Evolutionary conservation across 345 rosid species (phyloP).

Genomic region (Ceriops zippeliana): DNA sequence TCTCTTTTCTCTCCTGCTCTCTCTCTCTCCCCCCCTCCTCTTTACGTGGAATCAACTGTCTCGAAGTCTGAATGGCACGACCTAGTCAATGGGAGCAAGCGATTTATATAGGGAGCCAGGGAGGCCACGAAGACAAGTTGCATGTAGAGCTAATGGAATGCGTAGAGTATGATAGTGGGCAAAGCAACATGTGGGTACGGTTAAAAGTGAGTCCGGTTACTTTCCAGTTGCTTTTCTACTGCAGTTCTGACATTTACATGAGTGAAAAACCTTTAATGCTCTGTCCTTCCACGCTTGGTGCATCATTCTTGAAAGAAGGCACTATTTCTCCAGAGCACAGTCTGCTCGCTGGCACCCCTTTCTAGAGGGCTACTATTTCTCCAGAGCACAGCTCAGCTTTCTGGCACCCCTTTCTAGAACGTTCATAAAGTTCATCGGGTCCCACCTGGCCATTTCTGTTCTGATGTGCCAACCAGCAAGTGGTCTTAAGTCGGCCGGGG

Average conservation of each 20-base stretch:
- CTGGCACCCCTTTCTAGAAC: conserved; percentile 36
- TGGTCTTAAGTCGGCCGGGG: conserved; percentile 32
- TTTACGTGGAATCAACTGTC: no score
- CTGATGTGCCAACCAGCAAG: conserved; percentile 82
- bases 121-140: conserved; percentile 24
- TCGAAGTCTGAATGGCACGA: no score
- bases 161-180: neutral
- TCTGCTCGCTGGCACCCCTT: conserved; percentile 38
- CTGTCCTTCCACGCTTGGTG: conserved; percentile 17
- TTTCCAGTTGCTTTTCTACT: conserved; percentile 37
- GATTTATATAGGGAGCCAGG: conserved; percentile 33
- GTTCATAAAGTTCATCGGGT: conserved; percentile 13
- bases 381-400: conserved; percentile 13
- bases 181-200: conserved; percentile 18
- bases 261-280: conserved; percentile 24
- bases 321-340: neutral
- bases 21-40: neutral
- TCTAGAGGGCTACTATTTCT: neutral
- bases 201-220: conserved; percentile 18
- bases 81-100: no score
- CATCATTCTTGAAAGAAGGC: neutral
- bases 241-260: conserved; percentile 18
- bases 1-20: neutral
- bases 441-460: conserved; percentile 52
- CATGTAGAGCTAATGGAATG: neutral